These are phyloP conservation scores for Chlorella variabilis DNA, from an alignment of 163 green algal species.

Conservation along the genomic window DNA sequence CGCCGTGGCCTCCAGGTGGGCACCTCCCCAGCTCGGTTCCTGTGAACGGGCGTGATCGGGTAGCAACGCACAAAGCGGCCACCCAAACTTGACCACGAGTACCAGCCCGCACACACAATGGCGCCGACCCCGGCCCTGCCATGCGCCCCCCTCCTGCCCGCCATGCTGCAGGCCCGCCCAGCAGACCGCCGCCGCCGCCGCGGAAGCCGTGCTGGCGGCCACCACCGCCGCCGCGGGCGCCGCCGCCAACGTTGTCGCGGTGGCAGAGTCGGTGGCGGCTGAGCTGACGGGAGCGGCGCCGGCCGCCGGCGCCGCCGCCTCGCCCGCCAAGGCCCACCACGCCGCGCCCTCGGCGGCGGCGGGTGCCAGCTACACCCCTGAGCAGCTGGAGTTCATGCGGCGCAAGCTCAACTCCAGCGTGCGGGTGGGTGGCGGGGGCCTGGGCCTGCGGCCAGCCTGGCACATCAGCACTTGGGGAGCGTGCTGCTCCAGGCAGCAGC, in stretches of 20 bases:
- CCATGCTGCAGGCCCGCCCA: neutral
- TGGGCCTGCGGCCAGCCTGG: neutral
- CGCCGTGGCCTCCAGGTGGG: no score
- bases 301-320: neutral
- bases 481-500: no score
- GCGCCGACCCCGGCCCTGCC: no score
- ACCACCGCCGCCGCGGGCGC: conserved; percentile 3
- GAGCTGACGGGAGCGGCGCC: neutral
- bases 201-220: neutral
- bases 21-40: no score
- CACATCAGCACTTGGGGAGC: no score
- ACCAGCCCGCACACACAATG: no score
- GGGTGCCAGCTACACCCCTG: neutral
- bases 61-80: no score
- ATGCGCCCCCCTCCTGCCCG: no score
- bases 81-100: no score
- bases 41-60: no score
- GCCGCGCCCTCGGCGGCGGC: neutral
- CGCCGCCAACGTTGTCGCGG: neutral
- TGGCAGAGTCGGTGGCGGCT: conserved; percentile 12
- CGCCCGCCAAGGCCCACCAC: no score
- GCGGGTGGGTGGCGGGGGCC: neutral
- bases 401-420: conserved; percentile 18
- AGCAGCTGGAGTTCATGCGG: conserved; percentile 26
- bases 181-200: neutral